phyloP scores from a whole-genome alignment of 2,329 filamentous ascomycete genomes.

The Phialemonium atrogriseum region DNA sequence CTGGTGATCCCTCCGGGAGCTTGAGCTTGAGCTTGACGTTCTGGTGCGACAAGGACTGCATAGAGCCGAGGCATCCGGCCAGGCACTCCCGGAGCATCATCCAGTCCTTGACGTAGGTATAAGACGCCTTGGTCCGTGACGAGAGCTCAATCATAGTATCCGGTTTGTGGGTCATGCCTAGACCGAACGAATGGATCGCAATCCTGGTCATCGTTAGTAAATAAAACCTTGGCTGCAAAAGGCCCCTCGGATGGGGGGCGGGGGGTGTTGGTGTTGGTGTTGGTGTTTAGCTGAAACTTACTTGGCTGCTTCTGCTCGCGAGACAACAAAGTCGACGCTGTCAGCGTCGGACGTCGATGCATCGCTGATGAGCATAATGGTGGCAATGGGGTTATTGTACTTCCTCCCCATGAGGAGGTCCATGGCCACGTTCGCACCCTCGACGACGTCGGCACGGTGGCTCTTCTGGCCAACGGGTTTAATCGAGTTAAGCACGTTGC shows the following conservation, averaged over 20 bases:
- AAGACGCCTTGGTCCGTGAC: conserved; percentile 89
- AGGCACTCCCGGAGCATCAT: conserved; percentile 99
- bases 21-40: conserved; percentile 94
- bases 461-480: conserved; percentile 95
- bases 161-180: conserved; percentile 94
- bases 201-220: conserved; percentile 50
- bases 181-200: conserved; percentile 89
- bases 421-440: conserved; percentile 97
- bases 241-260: no score
- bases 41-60: conserved; percentile 95
- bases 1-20: conserved; percentile 89
- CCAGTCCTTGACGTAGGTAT: conserved; percentile 99
- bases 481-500: conserved; percentile 76
- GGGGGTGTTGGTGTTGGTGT: conserved; percentile 2
- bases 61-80: conserved; percentile 81
- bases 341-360: conserved; percentile 90
- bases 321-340: conserved; percentile 96
- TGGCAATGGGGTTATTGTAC: conserved; percentile 88
- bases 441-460: conserved; percentile 89
- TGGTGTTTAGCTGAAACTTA: conserved; percentile 34
- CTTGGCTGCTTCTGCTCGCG: conserved; percentile 93
- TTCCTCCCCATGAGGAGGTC: conserved; percentile 97
- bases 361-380: conserved; percentile 94
- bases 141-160: conserved; percentile 98
- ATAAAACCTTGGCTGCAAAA: no score